Conservation (phyloP, 805 yeast genomes). For the Candida bentonensis region DNA sequence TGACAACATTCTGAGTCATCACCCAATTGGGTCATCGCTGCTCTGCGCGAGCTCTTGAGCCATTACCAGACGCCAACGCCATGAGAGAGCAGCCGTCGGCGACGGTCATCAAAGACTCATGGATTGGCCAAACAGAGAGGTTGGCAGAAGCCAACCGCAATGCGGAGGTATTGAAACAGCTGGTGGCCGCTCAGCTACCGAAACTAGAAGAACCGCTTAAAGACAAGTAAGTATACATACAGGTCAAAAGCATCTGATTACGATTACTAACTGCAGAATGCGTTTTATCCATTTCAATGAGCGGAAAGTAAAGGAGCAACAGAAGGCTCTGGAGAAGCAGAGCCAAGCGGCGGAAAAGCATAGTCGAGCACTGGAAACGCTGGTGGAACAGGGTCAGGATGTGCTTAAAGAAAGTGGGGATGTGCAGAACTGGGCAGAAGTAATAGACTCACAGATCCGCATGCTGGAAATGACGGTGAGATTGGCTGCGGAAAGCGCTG, state of each 20-base stretch:
- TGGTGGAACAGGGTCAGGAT: neutral
- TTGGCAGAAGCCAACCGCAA: slow-evolving; percentile 4
- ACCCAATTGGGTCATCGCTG: too few species aligned
- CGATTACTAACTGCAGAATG: slow-evolving; percentile 1
- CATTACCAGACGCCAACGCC: too few species aligned
- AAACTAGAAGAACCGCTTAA: slow-evolving; percentile 12
- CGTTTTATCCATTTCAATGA: slow-evolving; percentile 3
- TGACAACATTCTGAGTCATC: too few species aligned
- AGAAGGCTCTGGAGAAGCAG: slow-evolving; percentile 3
- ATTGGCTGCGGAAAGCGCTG: slow-evolving; percentile 21
- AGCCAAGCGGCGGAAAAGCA: slow-evolving; percentile 4
- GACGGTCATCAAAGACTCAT: slow-evolving; percentile 11
- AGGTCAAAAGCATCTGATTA: slow-evolving; percentile 12
- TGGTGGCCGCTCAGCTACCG: neutral
- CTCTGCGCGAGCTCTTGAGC: too few species aligned
- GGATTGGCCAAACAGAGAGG: slow-evolving; percentile 13
- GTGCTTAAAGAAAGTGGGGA: slow-evolving; percentile 22
- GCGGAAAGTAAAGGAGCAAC: slow-evolving; percentile 9
- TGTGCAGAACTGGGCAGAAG: slow-evolving; percentile 48
- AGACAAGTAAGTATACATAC: slow-evolving; percentile 11
- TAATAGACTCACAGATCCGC: slow-evolving; percentile 56
- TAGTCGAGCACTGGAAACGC: slow-evolving; percentile 5
- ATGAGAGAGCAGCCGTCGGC: slow-evolving; percentile 12
- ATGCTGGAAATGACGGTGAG: slow-evolving; percentile 47
- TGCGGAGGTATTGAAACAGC: neutral